Percentiles rank a stretch among this genome's conserved stretches.
phyloP scores from a whole-genome alignment of 768 basidiomycete species.

The Tremella mesenterica region DNA sequence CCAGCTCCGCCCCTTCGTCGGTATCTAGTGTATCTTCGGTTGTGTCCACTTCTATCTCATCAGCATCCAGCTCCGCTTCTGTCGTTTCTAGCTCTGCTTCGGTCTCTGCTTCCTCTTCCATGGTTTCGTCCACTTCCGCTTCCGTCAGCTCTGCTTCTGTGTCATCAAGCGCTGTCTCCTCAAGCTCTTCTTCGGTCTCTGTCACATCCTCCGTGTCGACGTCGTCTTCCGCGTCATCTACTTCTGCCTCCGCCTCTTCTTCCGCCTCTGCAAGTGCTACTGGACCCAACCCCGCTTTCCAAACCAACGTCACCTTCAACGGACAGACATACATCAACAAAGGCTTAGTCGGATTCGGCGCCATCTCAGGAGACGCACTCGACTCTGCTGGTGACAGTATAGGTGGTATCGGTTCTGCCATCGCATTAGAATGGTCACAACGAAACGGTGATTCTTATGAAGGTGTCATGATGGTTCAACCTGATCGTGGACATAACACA shows the following conservation, averaged over 20 bases:
- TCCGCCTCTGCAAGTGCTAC: conserved; percentile 2
- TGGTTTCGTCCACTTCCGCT: neutral
- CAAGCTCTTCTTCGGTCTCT: conserved; percentile 8
- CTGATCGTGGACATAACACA: conserved; percentile 53
- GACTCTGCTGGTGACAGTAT: conserved; percentile 30
- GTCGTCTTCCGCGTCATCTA: neutral
- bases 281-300: conserved; percentile 14
- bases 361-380: conserved; percentile 10
- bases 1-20: no score
- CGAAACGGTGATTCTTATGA: conserved; percentile 45
- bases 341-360: conserved; percentile 31
- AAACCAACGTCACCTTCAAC: conserved; percentile 16
- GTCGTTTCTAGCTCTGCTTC: neutral
- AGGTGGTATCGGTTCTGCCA: conserved; percentile 59
- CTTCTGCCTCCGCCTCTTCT: neutral
- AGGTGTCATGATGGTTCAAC: conserved; percentile 54
- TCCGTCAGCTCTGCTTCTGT: neutral
- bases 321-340: conserved; percentile 31
- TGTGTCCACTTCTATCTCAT: neutral
- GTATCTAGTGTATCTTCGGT: neutral
- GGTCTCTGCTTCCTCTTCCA: neutral
- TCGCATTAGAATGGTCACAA: conserved; percentile 49
- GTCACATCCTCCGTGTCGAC: neutral
- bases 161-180: conserved; percentile 1
- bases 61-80: neutral